Conservation (phyloP, 2,329 filamentous ascomycete genomes). For the Claviceps purpurea region DNA sequence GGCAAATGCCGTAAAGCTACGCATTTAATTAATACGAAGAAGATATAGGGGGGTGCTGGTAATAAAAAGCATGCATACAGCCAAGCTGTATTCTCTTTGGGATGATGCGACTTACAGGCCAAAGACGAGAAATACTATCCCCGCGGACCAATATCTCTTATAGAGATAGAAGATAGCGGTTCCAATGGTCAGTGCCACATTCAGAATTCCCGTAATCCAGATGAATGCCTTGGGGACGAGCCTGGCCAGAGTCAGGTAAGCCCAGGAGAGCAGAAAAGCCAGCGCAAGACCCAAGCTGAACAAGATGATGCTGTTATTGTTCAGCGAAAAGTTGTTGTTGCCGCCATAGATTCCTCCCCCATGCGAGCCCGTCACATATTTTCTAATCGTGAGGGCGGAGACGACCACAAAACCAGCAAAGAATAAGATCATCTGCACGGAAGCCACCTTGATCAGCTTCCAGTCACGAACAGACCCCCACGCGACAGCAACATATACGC, state of each 20-base stretch:
- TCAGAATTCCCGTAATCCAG: conserved; percentile 82
- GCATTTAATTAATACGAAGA: not conserved
- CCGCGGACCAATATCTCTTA: conserved; percentile 64
- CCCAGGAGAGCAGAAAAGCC: conserved; percentile 61
- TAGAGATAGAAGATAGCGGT: conserved; percentile 79
- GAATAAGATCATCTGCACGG: conserved; percentile 48
- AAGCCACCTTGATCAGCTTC: not conserved
- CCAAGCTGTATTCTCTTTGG: not conserved
- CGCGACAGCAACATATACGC: conserved; percentile 12
- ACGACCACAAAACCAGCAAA: conserved; percentile 64
- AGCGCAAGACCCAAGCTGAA: conserved; percentile 67
- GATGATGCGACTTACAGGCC: conserved; percentile 5
- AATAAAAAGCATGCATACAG: too few species aligned
- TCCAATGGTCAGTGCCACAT: conserved; percentile 71
- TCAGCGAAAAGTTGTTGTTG: conserved; percentile 50
- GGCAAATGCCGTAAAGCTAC: conserved; percentile 11
- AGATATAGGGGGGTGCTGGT: not conserved
- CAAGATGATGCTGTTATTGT: conserved; percentile 75
- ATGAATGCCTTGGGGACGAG: conserved; percentile 81
- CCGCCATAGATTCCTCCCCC: conserved; percentile 63
- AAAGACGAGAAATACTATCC: conserved; percentile 78
- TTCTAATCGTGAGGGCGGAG: conserved; percentile 60
- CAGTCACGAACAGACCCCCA: not conserved
- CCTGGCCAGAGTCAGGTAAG: conserved; percentile 64
- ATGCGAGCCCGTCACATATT: conserved; percentile 51